Percentiles rank a stretch among this genome's conserved stretches.
Conservation (phyloP, 768 basidiomycete species). For the Boletus insuetus region DNA sequence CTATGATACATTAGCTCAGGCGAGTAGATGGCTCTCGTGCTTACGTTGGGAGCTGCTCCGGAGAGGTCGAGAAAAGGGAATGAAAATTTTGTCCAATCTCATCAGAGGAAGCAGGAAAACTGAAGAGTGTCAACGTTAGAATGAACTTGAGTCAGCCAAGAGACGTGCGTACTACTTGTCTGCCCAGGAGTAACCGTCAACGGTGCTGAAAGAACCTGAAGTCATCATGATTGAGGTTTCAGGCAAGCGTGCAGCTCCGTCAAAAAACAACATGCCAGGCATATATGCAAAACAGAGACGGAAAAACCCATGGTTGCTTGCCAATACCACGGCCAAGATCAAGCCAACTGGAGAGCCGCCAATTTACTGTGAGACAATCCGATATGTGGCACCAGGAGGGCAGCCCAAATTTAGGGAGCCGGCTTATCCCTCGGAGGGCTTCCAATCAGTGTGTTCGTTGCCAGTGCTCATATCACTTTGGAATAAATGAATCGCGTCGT, state of each 20-base stretch:
- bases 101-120: neutral
- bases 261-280: no score
- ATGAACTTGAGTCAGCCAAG: neutral
- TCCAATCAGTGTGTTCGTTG: neutral
- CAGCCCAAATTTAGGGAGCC: neutral
- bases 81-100: neutral
- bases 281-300: neutral
- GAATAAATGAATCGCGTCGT: neutral
- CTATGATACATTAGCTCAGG: neutral
- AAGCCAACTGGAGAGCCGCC: conserved; percentile 1
- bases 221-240: neutral
- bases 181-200: neutral
- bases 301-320: neutral
- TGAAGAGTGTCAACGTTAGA: neutral
- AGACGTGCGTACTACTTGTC: neutral
- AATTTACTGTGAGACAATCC: neutral
- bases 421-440: neutral
- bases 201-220: neutral
- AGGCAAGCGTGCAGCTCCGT: no score
- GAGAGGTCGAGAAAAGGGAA: neutral
- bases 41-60: neutral
- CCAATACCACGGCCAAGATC: neutral
- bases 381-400: neutral
- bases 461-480: neutral
- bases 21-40: neutral